Conservation (phyloP, 1,284 basidiomycete species). For the Cystobasidiaceae sp. region DNA sequence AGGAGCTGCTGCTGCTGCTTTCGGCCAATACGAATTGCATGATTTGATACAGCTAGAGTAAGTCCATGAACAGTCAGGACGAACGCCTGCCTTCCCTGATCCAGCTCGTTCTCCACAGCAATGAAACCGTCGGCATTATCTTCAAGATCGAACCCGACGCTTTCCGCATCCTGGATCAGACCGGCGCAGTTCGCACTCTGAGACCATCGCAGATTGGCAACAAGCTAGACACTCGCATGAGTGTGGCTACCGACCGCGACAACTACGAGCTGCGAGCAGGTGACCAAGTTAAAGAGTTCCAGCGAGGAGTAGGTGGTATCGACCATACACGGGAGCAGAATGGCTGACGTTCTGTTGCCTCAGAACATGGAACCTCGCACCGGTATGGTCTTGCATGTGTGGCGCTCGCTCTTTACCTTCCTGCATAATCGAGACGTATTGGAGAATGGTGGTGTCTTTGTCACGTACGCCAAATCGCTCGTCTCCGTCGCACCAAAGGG, state of each 20-base stretch:
- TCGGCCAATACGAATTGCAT: constrained; percentile 91
- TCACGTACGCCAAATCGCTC: constrained; percentile 65
- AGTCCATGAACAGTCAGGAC: constrained; percentile 45
- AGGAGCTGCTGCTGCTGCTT: constrained; percentile 77
- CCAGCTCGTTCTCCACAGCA: constrained; percentile 51
- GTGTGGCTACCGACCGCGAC: constrained; percentile 84
- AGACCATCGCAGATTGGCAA: constrained; percentile 85
- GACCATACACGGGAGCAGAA: neutral
- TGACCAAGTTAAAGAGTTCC: constrained; percentile 90
- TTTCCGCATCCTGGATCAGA: constrained; percentile 93
- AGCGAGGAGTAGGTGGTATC: constrained; percentile 90
- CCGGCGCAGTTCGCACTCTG: constrained; percentile 80
- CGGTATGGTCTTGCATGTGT: constrained; percentile 88
- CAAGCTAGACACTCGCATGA: constrained; percentile 75
- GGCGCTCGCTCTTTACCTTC: constrained; percentile 92
- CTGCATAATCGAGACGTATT: constrained; percentile 82
- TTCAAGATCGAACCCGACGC: constrained; percentile 94
- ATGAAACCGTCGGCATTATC: constrained; percentile 91
- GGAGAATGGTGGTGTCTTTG: constrained; percentile 92
- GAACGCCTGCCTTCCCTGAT: too few relatives aligned
- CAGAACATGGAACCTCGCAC: constrained; percentile 61
- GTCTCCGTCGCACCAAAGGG: constrained; percentile 68
- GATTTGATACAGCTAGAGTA: constrained; percentile 95
- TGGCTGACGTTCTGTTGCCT: neutral
- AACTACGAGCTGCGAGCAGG: constrained; percentile 69